Conservation (phyloP, 371 early-diverging fungal species). For the Haplosporangium sp. region DNA sequence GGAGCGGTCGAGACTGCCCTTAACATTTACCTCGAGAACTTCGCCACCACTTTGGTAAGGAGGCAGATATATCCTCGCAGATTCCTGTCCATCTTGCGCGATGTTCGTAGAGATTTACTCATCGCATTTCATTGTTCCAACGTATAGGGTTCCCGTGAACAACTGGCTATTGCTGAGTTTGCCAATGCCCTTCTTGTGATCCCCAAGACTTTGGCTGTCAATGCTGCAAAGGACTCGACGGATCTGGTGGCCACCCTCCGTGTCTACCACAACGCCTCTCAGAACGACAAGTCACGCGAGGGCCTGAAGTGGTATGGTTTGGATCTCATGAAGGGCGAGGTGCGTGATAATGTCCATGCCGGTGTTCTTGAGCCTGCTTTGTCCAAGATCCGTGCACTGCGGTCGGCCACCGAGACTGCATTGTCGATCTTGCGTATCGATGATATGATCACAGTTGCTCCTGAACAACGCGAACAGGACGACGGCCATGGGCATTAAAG, state of each 20-base stretch:
- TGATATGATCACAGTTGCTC: constrained; percentile 91
- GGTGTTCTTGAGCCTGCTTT: constrained; percentile 99
- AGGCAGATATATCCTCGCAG: too few species aligned
- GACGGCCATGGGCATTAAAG: constrained; percentile 67
- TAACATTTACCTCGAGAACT: constrained; percentile 98
- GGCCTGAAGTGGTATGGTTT: constrained; percentile 91
- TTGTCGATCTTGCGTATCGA: constrained; percentile 99
- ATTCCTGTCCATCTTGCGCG: too few species aligned
- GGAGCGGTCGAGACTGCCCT: constrained; percentile 99
- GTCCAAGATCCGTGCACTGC: constrained; percentile 98
- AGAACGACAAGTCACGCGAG: constrained; percentile 75
- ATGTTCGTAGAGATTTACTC: too few species aligned
- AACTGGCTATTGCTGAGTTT: constrained; percentile 98
- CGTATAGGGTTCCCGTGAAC: constrained; percentile 81
- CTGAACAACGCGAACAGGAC: constrained; percentile 61
- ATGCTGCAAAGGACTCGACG: constrained; percentile 99
- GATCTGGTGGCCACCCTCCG: constrained; percentile 96
- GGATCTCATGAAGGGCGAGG: constrained; percentile 94
- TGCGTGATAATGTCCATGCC: constrained; percentile 95
- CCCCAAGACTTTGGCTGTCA: constrained; percentile 98
- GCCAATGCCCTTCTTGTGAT: constrained; percentile 97
- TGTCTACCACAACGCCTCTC: constrained; percentile 93
- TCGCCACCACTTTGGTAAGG: constrained; percentile 88
- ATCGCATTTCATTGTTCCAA: not conserved
- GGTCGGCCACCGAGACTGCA: constrained; percentile 99